A percentile compares a stretch with the other conserved stretches of the same genome.
Conservation (phyloP, 371 early-diverging fungal genomes). For the Mortierella sp. region DNA sequence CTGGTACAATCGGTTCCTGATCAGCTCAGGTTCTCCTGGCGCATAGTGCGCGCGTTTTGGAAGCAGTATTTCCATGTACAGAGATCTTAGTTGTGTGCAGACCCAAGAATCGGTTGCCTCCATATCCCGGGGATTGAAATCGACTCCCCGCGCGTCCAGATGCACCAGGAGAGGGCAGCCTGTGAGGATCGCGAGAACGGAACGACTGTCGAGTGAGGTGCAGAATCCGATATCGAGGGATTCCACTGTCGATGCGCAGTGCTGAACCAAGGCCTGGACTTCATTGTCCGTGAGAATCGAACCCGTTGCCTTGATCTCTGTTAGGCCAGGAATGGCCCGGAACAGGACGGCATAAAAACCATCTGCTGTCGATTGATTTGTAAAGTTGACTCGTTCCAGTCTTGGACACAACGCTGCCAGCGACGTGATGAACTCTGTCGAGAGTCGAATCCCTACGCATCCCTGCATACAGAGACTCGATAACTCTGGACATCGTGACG, state of each 20-base stretch:
- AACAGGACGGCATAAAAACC: constrained; percentile 23
- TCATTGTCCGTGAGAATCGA: constrained; percentile 19
- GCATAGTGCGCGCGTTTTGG: constrained; percentile 32
- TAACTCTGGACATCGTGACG: constrained; percentile 29
- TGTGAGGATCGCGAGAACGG: constrained; percentile 18
- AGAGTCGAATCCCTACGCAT: constrained; percentile 34
- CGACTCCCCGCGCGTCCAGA: constrained; percentile 30
- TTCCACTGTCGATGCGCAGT: constrained; percentile 10
- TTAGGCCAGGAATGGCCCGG: constrained; percentile 6
- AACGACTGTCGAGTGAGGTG: constrained; percentile 18
- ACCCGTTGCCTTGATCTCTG: constrained; percentile 11
- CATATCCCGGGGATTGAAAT: constrained; percentile 42
- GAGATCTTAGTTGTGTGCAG: constrained; percentile 10
- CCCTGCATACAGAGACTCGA: constrained; percentile 26
- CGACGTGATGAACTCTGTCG: constrained; percentile 8
- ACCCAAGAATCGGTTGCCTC: constrained; percentile 30
- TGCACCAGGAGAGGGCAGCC: constrained; percentile 14
- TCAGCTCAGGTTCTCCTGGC: constrained; percentile 22
- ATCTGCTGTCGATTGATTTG: constrained; percentile 26
- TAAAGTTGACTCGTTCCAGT: constrained; percentile 17
- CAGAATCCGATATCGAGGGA: constrained; percentile 23
- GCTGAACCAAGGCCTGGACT: constrained; percentile 13
- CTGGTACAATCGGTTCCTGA: constrained; percentile 19
- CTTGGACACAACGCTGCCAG: constrained; percentile 10
- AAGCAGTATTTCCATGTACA: constrained; percentile 25